Base-by-base conservation (phyloP, 139 green algal genomes). In the Prasinococcaceae sp. region DNA sequence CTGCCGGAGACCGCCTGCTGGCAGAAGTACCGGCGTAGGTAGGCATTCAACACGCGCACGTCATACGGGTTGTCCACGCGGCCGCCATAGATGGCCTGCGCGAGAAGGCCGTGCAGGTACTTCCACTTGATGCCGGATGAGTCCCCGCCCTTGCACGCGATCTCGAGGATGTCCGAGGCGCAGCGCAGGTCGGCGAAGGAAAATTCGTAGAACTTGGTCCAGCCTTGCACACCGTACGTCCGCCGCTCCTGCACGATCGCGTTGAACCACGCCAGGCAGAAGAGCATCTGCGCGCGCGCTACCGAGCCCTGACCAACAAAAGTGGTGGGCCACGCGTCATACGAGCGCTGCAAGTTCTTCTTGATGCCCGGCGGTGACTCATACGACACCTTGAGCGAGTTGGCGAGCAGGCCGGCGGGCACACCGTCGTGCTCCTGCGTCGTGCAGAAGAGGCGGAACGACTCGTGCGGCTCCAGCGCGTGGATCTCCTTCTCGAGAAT, bases 141-240 rank as follows among this genome's bases (percentile, higher is more conserved):
- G 32, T 41, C n/a, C 9, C 48, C 55, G 26, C 19, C 30, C 12
- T 42, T n/a, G 22, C 56, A 63, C 28, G 50, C 60, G 3, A 62
- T 48, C 0, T 39, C 23, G 30, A 92, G 70, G 22, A 86, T 69
- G 65, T 81, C 82, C 20, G 66, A 53, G 28, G 66, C 80, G 24
- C 53, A 65, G 12, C 77, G 70, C 53, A 89, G 51, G 60, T 92
- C 82, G 30, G 79, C 68, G 9, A 76, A 73, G 14, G 58, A 78
- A 58, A 92, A 92, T 68, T 89, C 82, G 60, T 89, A 87, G 33
- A 79, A 79, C 63, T 84, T 82, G 50, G 68, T 73, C 82, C 82
- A 92, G 9, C 77, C 82, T 60, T 83, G 67, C 8, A 10, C 8
- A 10, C 8, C 32, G 32, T 38, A 38, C 32, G 59, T 75, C 26